Evolutionary conservation across 73 alveolate genomes (phyloP), one percentile per base, ranked within the genome.

Genomic region (Breviolum minutum): DNA sequence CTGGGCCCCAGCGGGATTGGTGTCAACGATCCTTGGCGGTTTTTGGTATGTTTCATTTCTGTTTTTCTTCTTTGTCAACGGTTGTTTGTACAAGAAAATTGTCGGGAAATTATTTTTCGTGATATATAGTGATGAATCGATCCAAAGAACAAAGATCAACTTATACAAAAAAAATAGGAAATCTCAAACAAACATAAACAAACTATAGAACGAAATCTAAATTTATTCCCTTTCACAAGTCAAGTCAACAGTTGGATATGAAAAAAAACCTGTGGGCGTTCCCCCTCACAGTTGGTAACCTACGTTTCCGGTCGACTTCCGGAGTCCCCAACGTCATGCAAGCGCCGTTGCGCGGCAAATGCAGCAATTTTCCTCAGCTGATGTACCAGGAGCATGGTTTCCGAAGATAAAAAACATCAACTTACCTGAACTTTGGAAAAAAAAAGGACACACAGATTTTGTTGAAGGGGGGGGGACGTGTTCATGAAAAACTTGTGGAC

Each of bases 301-400:
- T 13, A 11, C 74, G 17, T 13, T 11, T 17, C 74, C 74, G 74
- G 17, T 13, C 74, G 24, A 11, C 74, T 66, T 66, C 5, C 20
- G 61, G 63, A 30, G 62, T 27, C 27, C 54, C 81, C 1, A 16
- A 27, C 98, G 10, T 92, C 98, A 62, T 74, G 26, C 68, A 92
- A 16, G n/a, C 98, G 98, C 40, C 98, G 66, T 66, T 81, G 98
- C 29, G 98, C 70, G 10, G 98, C 98, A 62, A 92, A 92, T 32
- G 24, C 68, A 4, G 98, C 89, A 48, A 92, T 74, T 69, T 92
- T 92, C 98, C 98, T 92, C 91, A 24, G 74, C 77, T 68, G 77
- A 68, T 14, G 77, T 40, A 40, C 77, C 24, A 22, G 77, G 17
- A 17, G 77, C n/a, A 14, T 68, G 77, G 17, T 68, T 66, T 11